Conservation (phyloP, 208 protist genomes). For the Lotmaria passim region DNA sequence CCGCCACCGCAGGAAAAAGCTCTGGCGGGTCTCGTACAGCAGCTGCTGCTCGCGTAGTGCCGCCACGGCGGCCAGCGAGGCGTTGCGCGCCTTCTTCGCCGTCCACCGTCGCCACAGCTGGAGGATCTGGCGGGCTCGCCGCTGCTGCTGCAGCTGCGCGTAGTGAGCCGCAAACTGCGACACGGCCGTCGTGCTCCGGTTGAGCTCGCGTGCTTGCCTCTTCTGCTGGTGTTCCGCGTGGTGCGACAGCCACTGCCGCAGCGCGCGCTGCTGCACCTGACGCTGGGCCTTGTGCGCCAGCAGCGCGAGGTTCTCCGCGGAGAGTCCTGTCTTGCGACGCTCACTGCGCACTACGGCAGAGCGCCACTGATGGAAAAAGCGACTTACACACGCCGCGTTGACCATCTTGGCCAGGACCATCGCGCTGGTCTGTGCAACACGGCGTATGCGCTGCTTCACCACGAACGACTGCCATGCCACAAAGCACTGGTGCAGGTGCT, state of each 20-base stretch:
- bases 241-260: slow-evolving; percentile 41
- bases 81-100: slow-evolving; percentile 24
- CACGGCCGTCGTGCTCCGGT: too few relatives aligned
- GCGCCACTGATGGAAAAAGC: slow-evolving; percentile 58
- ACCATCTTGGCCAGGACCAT: slow-evolving; percentile 32
- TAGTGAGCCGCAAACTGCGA: slow-evolving; percentile 35
- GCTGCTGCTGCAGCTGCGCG: slow-evolving; percentile 18
- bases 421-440: slow-evolving; percentile 17
- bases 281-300: slow-evolving; percentile 50
- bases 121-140: slow-evolving; percentile 26
- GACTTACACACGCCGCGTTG: slow-evolving; percentile 8
- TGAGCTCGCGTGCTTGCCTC: too few relatives aligned
- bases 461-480: slow-evolving; percentile 49
- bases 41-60: slow-evolving; percentile 45
- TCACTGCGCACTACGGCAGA: background rate
- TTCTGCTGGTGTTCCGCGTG: background rate
- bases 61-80: slow-evolving; percentile 48
- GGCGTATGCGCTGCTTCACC: slow-evolving; percentile 20
- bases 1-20: slow-evolving; percentile 56
- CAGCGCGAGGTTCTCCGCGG: slow-evolving; percentile 36
- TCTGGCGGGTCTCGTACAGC: slow-evolving; percentile 36
- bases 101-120: slow-evolving; percentile 59
- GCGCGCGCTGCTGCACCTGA: slow-evolving; percentile 43
- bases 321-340: slow-evolving; percentile 6
- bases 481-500: slow-evolving; percentile 39